These are phyloP conservation scores for Starmerella sirachaensis DNA, from an alignment of 805 yeast species.

Conservation along the genomic window DNA sequence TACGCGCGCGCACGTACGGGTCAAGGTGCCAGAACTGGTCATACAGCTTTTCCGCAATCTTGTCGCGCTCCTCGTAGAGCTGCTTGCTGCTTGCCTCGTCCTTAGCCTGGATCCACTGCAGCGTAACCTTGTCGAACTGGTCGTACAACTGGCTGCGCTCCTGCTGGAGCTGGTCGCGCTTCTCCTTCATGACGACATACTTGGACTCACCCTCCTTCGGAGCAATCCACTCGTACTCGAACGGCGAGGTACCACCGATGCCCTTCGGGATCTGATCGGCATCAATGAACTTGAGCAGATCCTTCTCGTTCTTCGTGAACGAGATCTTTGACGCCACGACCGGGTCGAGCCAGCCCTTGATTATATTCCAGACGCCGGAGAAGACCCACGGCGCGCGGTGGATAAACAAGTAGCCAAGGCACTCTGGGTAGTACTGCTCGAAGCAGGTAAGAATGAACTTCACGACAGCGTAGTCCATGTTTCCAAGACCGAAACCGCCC, in stretches of 20 bases:
- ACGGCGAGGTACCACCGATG: constrained; percentile 61
- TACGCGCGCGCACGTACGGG: constrained; percentile 69
- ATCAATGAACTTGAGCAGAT: constrained; percentile 52
- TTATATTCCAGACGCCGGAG: constrained; percentile 84
- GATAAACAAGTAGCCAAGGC: constrained; percentile 68
- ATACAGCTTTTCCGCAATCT: constrained; percentile 41
- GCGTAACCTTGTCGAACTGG: constrained; percentile 51
- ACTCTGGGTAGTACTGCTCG: constrained; percentile 95
- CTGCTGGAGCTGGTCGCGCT: constrained; percentile 34
- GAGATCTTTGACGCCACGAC: constrained; percentile 85
- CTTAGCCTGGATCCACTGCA: constrained; percentile 52
- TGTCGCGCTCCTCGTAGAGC: constrained; percentile 40
- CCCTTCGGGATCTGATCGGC: constrained; percentile 49
- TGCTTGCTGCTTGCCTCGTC: constrained; percentile 34
- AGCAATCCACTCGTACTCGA: constrained; percentile 44
- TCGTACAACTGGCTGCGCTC: constrained; percentile 47
- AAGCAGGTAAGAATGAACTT: constrained; percentile 79
- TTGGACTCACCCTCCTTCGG: constrained; percentile 54
- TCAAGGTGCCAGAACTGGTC: constrained; percentile 60
- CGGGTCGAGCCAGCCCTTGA: constrained; percentile 92
- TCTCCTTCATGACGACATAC: constrained; percentile 34
- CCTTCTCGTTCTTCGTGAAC: constrained; percentile 62
- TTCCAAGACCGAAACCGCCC: constrained; percentile 72
- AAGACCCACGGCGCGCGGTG: constrained; percentile 97
- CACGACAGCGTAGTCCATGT: constrained; percentile 87